Evolutionary conservation across 345 rosid species (phyloP), one percentile per base, ranked within the genome.

Genomic region (Pelargonium nanum): DNA sequence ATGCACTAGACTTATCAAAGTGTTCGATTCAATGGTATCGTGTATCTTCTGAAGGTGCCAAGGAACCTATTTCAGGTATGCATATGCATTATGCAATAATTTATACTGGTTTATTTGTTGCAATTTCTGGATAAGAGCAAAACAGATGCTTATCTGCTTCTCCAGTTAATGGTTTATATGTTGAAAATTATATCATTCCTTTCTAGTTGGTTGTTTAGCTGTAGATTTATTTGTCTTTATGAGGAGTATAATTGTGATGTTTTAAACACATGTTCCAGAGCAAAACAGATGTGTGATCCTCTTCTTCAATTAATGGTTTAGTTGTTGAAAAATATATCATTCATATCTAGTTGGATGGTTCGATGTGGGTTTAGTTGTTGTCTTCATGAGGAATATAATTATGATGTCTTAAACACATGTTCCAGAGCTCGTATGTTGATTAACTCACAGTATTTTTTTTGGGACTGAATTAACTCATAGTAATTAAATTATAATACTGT

Each of bases 1-100:
- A 78, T 73, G 81, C 84, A 74, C 90, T 81, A 52, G 97, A 80
- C 55, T 82, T 87, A 67, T 79, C 94, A 21, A 70, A 76, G 32
- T 89, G 93, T 72, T 75, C 65, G 55, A 78, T 87, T 61, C 99
- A 87, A 54, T 93, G 99, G 97, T 84, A 83, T 68, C 90, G 96
- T 26, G 72, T 86, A 51, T 76, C 85, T 62, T 72, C 87, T 55
- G 97, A 85, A 67, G 81, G 70, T 64, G 85, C 82, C 65, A 87
- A 87, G 74, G 92, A 85, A 68, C 83, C 75, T 64, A 89, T 93
- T 75, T 90, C 99, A 79, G 99, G 99, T 93, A 66, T 45, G 10
- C 45, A 34, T 34, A 34, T 34, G 24, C 34, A 26, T 17, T 32
- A n/a, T 22, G 24, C 19, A 44, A 26, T 26, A 40, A 19, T 51